phyloP scores from a whole-genome alignment of 176 grass and related monocot genomes.

The Carex cristatella region DNA sequence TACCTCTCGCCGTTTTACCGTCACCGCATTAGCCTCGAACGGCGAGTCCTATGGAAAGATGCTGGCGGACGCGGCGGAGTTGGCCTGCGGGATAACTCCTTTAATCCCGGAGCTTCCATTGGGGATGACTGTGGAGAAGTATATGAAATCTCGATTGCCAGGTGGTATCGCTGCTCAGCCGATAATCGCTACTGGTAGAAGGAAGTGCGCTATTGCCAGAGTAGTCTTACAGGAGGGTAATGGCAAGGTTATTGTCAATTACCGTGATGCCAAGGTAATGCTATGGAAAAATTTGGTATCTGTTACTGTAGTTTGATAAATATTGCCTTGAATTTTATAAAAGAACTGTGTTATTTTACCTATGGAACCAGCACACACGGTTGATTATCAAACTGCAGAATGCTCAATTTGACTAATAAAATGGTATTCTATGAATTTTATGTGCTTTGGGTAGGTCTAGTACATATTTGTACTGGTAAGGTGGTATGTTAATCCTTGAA shows the following conservation, averaged over 20 bases:
- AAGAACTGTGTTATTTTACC: neutral
- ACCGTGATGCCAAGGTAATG: conserved; percentile 68
- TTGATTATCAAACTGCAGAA: neutral
- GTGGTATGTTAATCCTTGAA: neutral
- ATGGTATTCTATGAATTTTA: neutral
- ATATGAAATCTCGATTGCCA: conserved; percentile 71
- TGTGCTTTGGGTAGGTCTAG: neutral
- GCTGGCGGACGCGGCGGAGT: conserved; percentile 34
- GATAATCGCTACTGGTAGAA: conserved; percentile 77
- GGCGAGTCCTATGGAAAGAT: conserved; percentile 19
- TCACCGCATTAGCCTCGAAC: conserved; percentile 1
- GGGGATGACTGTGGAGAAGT: conserved; percentile 49
- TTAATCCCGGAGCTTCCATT: neutral
- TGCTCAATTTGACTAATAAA: neutral
- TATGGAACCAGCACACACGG: neutral
- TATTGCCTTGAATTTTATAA: neutral
- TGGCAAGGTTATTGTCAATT: conserved; percentile 91
- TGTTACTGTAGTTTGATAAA: neutral
- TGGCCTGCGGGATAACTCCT: conserved; percentile 25
- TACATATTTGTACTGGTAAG: neutral
- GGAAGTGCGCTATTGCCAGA: conserved; percentile 76
- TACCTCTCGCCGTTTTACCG: conserved; percentile 22
- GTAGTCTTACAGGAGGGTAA: conserved; percentile 91
- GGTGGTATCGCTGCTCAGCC: conserved; percentile 88
- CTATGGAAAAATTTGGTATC: neutral